A percentile compares a stretch with the other conserved stretches of the same genome.
phyloP scores from a whole-genome alignment of 495 filamentous ascomycete species.

The Xylaria intraflava region DNA sequence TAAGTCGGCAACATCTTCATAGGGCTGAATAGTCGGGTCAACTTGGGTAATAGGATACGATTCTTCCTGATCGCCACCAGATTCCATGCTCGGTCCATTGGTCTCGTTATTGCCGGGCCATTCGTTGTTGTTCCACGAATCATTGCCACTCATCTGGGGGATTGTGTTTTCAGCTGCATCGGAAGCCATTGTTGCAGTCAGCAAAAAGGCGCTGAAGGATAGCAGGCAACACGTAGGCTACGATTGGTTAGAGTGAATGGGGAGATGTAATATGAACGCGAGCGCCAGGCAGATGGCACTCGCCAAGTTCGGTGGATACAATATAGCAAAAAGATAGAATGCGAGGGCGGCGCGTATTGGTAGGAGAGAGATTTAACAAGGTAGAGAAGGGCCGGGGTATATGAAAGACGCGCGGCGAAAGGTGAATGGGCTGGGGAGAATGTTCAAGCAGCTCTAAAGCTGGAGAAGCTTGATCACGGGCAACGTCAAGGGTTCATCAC shows the following conservation, averaged over 20 bases:
- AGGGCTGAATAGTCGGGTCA: conserved; percentile 38
- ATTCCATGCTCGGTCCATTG: conserved; percentile 48
- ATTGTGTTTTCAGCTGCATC: conserved; percentile 26
- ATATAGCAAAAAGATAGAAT: neutral
- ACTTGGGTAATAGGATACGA: conserved; percentile 34
- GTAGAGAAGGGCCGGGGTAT: neutral
- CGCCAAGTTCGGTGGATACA: neutral
- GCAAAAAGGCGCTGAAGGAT: neutral
- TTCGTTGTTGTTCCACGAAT: conserved; percentile 43
- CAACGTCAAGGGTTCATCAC: conserved; percentile 2
- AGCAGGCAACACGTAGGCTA: neutral
- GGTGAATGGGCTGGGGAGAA: neutral
- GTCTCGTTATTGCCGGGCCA: conserved; percentile 46
- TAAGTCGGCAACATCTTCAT: conserved; percentile 38
- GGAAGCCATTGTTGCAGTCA: conserved; percentile 28
- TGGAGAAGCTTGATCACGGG: conserved; percentile 5
- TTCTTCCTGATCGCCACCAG: conserved; percentile 45
- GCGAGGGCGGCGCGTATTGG: neutral
- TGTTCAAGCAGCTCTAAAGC: conserved; percentile 9
- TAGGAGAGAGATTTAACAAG: neutral
- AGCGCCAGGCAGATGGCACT: neutral
- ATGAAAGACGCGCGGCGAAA: neutral
- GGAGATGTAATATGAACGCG: neutral
- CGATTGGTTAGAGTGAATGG: neutral
- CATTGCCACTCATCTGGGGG: conserved; percentile 25